A percentile compares a stretch with the other conserved stretches of the same genome.
Conservation (phyloP, 2,329 filamentous ascomycete species). For the Stylonectria norvegica region DNA sequence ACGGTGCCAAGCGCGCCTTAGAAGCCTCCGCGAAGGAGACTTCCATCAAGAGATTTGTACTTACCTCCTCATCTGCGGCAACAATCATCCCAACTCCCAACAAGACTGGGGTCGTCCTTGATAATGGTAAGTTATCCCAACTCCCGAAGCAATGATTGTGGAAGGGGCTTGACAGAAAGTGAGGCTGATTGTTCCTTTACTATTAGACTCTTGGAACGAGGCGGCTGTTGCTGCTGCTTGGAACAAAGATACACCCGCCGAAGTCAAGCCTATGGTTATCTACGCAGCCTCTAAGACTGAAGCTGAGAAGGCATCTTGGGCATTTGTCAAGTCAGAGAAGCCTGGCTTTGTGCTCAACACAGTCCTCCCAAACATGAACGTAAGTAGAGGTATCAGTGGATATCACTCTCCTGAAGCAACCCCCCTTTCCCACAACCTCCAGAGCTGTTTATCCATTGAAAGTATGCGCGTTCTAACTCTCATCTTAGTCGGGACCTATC, state of each 20-base stretch:
- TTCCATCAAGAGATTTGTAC: slow-evolving; percentile 36
- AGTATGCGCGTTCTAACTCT: no score
- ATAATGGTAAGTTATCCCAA: slow-evolving; percentile 9
- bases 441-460: no score
- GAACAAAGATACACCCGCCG: slow-evolving; percentile 24
- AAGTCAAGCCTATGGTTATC: slow-evolving; percentile 11
- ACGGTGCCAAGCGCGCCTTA: slow-evolving; percentile 26
- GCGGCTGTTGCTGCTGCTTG: slow-evolving; percentile 24
- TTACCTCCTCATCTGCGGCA: slow-evolving; percentile 35
- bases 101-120: slow-evolving; percentile 1
- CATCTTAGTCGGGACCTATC: slow-evolving; percentile 12
- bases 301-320: slow-evolving; percentile 34
- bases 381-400: no score
- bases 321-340: slow-evolving; percentile 33
- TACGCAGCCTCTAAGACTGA: slow-evolving; percentile 37
- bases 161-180: no score
- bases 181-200: no score
- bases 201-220: slow-evolving; percentile 36
- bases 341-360: slow-evolving; percentile 24
- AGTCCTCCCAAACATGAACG: slow-evolving; percentile 23
- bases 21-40: slow-evolving; percentile 29
- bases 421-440: no score
- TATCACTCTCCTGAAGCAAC: no score
- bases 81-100: slow-evolving; percentile 17
- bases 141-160: no score